Percentiles rank a stretch among this genome's conserved stretches.
phyloP scores from a whole-genome alignment of 345 rosid species.

The Arabis alpina region DNA sequence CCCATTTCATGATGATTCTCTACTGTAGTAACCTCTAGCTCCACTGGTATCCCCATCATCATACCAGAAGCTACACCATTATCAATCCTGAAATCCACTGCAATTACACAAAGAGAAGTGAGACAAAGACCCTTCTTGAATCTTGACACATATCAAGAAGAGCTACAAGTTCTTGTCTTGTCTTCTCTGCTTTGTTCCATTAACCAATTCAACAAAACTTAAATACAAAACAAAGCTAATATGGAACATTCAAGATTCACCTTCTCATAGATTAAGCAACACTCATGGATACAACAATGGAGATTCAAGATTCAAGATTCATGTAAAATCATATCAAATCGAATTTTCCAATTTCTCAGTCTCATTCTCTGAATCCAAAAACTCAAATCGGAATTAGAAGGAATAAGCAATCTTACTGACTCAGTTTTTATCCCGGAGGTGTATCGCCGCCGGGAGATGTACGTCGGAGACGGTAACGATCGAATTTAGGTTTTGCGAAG shows the following conservation, averaged over 20 bases:
- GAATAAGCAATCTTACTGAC: conserved; percentile 37
- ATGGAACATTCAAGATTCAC: conserved; percentile 4
- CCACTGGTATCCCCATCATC: conserved; percentile 42
- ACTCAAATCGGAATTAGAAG: background rate
- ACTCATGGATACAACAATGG: background rate
- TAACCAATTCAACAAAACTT: conserved; percentile 14
- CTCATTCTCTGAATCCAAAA: conserved; percentile 12
- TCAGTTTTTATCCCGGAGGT: conserved; percentile 10
- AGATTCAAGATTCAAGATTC: background rate
- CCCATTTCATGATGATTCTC: conserved; percentile 48
- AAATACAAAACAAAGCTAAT: conserved; percentile 26
- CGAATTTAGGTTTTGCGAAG: conserved; percentile 35
- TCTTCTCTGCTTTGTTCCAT: background rate
- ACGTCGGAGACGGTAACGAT: conserved; percentile 40
- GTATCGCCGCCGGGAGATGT: conserved; percentile 31
- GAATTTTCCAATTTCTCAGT: conserved; percentile 2
- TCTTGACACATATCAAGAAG: background rate
- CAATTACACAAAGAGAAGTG: conserved; percentile 10
- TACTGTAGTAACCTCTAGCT: conserved; percentile 41
- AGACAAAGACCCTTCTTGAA: background rate
- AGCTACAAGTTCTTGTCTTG: conserved; percentile 1
- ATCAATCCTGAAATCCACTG: conserved; percentile 84
- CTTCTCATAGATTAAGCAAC: background rate
- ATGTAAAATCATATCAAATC: conserved; percentile 12
- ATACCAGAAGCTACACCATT: conserved; percentile 59